A percentile compares a stretch with the other conserved stretches of the same genome.
phyloP scores from a whole-genome alignment of 495 filamentous ascomycete species.

The Aspergillus cavernicola region DNA sequence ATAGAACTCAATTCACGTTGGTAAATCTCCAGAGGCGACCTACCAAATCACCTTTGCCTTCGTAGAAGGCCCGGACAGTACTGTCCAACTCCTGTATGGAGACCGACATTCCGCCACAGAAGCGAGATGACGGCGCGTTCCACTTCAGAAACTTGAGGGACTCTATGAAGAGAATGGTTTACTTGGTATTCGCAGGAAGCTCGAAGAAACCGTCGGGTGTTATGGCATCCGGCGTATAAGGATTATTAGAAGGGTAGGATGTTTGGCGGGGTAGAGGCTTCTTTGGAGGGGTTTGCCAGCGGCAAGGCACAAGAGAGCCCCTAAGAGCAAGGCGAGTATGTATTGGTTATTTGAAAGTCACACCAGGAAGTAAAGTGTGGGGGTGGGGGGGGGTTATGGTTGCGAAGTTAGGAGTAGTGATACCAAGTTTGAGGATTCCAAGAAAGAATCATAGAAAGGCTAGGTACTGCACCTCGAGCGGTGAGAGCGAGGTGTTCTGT shows the following conservation, averaged over 20 bases:
- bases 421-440: constrained; percentile 6
- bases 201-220: background rate
- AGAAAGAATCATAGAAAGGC: constrained; percentile 4
- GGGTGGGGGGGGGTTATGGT: constrained; percentile 2
- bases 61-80: constrained; percentile 94
- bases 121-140: constrained; percentile 25
- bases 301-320: constrained; percentile 10
- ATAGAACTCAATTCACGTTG: background rate
- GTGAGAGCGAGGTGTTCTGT: constrained; percentile 23
- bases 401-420: background rate
- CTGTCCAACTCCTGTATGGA: constrained; percentile 90
- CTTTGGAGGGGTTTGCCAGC: constrained; percentile 26
- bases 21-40: constrained; percentile 21
- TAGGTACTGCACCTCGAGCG: constrained; percentile 23
- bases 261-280: constrained; percentile 34
- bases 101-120: constrained; percentile 54
- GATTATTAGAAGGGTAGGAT: constrained; percentile 15
- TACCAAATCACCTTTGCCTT: constrained; percentile 90
- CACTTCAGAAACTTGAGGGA: constrained; percentile 15
- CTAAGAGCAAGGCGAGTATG: constrained; percentile 8
- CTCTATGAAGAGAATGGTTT: background rate
- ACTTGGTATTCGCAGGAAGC: background rate
- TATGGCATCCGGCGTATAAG: constrained; percentile 8
- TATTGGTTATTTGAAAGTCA: constrained; percentile 2
- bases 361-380: constrained; percentile 11